phyloP scores from a whole-genome alignment of 139 green algal species.

The Coelastrella sp. region DNA sequence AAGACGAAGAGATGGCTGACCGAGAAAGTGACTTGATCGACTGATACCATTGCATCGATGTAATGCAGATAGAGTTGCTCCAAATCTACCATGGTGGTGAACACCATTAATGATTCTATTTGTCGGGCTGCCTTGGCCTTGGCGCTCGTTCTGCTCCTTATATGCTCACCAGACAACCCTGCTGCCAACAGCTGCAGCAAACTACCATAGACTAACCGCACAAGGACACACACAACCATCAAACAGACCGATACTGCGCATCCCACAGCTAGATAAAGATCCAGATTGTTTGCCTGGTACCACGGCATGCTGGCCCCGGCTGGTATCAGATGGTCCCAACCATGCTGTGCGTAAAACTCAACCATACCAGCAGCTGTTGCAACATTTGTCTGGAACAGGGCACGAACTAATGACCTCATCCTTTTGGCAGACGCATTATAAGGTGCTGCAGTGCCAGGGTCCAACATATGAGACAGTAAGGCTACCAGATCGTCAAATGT shows the following conservation, averaged over 20 bases:
- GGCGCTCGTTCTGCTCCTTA: no score
- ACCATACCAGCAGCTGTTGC: constrained; percentile 16
- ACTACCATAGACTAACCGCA: no score
- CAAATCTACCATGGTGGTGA: no score
- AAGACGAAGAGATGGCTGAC: no score
- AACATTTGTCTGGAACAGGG: neutral
- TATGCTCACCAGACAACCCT: no score
- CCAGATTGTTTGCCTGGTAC: neutral
- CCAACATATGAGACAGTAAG: neutral
- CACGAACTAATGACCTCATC: neutral
- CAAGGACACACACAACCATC: neutral
- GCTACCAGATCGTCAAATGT: neutral
- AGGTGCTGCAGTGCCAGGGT: neutral
- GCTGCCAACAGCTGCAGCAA: no score
- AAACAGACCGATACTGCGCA: neutral
- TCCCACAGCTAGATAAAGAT: neutral
- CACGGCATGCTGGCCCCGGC: neutral
- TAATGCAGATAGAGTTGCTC: no score
- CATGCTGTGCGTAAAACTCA: constrained; percentile 17
- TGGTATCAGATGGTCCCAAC: neutral
- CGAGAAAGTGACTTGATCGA: no score
- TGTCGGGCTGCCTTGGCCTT: no score
- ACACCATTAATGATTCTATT: no score
- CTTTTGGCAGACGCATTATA: neutral
- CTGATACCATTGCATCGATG: no score